Percentiles rank a stretch among this genome's conserved stretches.
These are phyloP conservation scores for Orychophragmus violaceus DNA, from an alignment of 345 rosid genomes.

Conservation along the genomic window DNA sequence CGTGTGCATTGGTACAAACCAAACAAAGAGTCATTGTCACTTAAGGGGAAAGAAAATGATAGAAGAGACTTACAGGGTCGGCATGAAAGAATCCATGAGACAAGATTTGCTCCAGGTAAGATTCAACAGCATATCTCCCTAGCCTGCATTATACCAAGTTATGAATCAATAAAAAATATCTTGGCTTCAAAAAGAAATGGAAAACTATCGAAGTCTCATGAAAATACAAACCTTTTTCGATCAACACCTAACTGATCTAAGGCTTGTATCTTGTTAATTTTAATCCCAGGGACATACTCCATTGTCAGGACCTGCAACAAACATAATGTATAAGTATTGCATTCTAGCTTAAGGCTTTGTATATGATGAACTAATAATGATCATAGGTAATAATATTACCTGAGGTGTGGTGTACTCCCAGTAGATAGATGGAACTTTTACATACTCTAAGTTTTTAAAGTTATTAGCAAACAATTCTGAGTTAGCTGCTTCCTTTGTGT, in stretches of 20 bases:
- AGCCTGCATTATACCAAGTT: constrained; percentile 45
- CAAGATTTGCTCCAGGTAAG: constrained; percentile 94
- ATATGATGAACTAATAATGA: not conserved
- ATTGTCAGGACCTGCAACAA: constrained; percentile 75
- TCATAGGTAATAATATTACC: constrained; percentile 35
- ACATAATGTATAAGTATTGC: not conserved
- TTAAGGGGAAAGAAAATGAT: not conserved
- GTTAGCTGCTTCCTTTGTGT: constrained; percentile 93
- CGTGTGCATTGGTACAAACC: not conserved
- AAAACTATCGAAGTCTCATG: not conserved
- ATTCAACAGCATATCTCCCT: constrained; percentile 94
- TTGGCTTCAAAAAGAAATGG: not conserved
- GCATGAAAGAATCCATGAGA: constrained; percentile 99
- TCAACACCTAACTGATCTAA: constrained; percentile 92
- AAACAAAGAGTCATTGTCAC: not conserved
- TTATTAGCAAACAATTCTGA: constrained; percentile 88
- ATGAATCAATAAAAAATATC: not conserved
- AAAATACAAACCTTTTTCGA: constrained; percentile 61
- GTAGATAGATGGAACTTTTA: constrained; percentile 78
- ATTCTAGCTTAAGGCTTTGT: not conserved
- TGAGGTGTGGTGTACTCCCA: constrained; percentile 94
- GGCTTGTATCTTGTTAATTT: constrained; percentile 86
- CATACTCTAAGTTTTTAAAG: constrained; percentile 71
- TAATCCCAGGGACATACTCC: constrained; percentile 99
- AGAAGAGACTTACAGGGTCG: constrained; percentile 66